phyloP scores from a whole-genome alignment of 176 grass and related monocot genomes.

The Aegilops umbellulata region DNA sequence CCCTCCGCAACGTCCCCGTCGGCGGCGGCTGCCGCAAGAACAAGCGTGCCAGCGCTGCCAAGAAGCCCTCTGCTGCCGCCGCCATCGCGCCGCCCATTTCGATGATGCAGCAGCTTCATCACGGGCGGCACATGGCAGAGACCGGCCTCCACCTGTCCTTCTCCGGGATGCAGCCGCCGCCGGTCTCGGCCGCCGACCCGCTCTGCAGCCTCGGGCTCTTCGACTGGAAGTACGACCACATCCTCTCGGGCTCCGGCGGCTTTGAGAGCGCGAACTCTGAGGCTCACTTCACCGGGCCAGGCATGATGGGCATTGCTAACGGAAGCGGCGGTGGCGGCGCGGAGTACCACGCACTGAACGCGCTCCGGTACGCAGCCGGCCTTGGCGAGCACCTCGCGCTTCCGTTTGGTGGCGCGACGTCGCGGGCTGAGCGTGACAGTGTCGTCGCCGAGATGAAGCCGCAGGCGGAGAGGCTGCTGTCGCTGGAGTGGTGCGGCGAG shows the following conservation, averaged over 20 bases:
- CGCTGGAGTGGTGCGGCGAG: conserved; percentile 79
- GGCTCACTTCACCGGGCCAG: conserved; percentile 24
- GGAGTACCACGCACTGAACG: conserved; percentile 40
- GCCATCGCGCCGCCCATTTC: neutral
- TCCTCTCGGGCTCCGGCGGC: conserved; percentile 14
- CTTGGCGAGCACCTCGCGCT: conserved; percentile 42
- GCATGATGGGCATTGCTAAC: conserved; percentile 38
- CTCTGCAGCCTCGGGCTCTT: conserved; percentile 40
- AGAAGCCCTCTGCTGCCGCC: conserved; percentile 43
- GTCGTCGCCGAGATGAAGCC: conserved; percentile 52
- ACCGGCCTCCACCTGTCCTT: conserved; percentile 68
- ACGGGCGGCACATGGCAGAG: conserved; percentile 22
- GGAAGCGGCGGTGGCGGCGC: neutral
- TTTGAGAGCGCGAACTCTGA: conserved; percentile 26
- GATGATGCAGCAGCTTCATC: neutral
- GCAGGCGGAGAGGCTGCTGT: conserved; percentile 38
- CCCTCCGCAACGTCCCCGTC: conserved; percentile 85
- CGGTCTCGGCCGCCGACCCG: conserved; percentile 12
- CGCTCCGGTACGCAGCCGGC: conserved; percentile 41
- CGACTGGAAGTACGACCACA: conserved; percentile 59
- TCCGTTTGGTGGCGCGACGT: conserved; percentile 22
- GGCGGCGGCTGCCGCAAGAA: conserved; percentile 94
- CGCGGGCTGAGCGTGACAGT: conserved; percentile 8
- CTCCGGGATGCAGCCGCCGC: conserved; percentile 50
- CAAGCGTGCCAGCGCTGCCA: conserved; percentile 53